Evolutionary conservation across 768 basidiomycete genomes (phyloP), one percentile per base, ranked within the genome.

Genomic region (Wakefieldia striispora): DNA sequence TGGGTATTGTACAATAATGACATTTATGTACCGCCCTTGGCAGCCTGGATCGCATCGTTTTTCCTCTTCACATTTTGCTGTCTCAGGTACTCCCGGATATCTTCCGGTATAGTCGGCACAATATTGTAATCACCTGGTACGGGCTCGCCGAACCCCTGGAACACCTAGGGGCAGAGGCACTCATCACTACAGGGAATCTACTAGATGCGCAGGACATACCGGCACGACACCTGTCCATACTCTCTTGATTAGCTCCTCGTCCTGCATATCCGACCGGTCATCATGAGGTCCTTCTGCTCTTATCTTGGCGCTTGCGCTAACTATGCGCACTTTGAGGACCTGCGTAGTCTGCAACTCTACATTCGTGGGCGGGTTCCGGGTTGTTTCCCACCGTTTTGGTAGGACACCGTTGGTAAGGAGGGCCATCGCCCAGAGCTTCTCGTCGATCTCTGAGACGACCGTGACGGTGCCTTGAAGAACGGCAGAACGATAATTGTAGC

Each of bases 11-110:
- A 44, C 45, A 16, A 41, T 10, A 17, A n/a, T 9, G 6, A 47
- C 24, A 80, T 54, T n/a, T n/a, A n/a, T n/a, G n/a, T 78, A 76
- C 55, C 64, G 76, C 34, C 51, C 27, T 52, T 63, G 6, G 61
- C 59, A 5, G 50, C 62, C 27, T 36, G 48, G 41, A 52, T 48
- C 13, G 62, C 62, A 16, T 54, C 41, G n/a, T 54, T 63, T 54
- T 64, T 63, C 39, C 59, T 55, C 42, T 35, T 64, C 43, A 53
- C 31, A 24, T 63, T 63, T 34, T 64, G 56, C 33, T 9, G 50
- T 35, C 59, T 58, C 21, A 64, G 10, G n/a, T 61, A 43, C 23
- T 54, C 59, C 38, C 62, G 47, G 6, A 64, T 61, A 9, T 52
- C 53, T 11, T 53, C 59, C 4, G 61, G 61, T 27, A 58, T 1